Conservation (phyloP, 2,329 filamentous ascomycete genomes). For the Phialophora verrucosa region DNA sequence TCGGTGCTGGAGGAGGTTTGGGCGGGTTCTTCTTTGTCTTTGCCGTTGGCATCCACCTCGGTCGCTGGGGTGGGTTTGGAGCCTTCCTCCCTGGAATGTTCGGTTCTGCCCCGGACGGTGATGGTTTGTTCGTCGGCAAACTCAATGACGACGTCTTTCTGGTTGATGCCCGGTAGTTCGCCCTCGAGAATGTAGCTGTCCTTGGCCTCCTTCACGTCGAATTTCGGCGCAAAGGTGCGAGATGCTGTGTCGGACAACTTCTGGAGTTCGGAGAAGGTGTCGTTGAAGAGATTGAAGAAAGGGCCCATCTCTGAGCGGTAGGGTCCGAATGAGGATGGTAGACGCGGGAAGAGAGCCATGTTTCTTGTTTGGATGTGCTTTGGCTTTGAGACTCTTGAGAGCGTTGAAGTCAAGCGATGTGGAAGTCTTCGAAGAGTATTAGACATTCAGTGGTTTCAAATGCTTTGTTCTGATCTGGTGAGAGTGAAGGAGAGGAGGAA, state of each 20-base stretch:
- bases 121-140: constrained; percentile 56
- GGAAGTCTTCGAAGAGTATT: constrained; percentile 27
- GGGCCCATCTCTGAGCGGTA: constrained; percentile 32
- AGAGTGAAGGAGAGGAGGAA: not conserved
- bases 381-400: constrained; percentile 15
- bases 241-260: constrained; percentile 35
- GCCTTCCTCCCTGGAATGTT: constrained; percentile 45
- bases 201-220: constrained; percentile 55
- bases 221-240: constrained; percentile 49
- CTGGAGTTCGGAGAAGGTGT: constrained; percentile 40
- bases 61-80: constrained; percentile 1
- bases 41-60: constrained; percentile 14
- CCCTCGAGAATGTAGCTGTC: constrained; percentile 55
- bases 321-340: constrained; percentile 28
- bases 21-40: constrained; percentile 18
- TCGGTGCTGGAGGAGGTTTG: constrained; percentile 38
- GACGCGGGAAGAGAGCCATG: constrained; percentile 35
- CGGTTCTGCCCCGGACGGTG: constrained; percentile 52
- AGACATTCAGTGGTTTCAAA: constrained; percentile 27
- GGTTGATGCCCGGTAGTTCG: constrained; percentile 55
- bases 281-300: constrained; percentile 38
- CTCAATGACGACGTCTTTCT: constrained; percentile 55
- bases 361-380: constrained; percentile 27
- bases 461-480: constrained; percentile 23
- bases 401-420: constrained; percentile 23